These are phyloP conservation scores for Tricholoma hemisulphureum DNA, from an alignment of 768 basidiomycete species.

Conservation along the genomic window DNA sequence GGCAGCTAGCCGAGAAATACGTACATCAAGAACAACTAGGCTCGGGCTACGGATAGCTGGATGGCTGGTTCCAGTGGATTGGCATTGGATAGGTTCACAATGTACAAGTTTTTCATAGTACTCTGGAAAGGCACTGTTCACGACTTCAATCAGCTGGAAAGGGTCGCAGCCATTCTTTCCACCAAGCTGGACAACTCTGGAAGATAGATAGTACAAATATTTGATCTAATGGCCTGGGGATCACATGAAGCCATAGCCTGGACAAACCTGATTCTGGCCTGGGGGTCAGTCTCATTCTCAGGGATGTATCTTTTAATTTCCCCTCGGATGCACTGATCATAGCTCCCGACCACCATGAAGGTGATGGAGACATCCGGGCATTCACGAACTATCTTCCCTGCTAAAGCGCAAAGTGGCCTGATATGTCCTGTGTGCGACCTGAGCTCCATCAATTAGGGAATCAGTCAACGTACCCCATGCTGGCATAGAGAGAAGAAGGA, in stretches of 20 bases:
- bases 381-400: conserved; percentile 11
- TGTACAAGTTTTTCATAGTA: neutral
- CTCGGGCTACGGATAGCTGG: neutral
- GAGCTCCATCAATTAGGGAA: neutral
- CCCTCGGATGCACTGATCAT: conserved; percentile 1
- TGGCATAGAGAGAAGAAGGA: conserved; percentile 3
- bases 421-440: conserved; percentile 8
- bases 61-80: neutral
- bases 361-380: conserved; percentile 6
- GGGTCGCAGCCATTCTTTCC: neutral
- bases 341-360: conserved; percentile 1
- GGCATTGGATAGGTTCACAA: neutral
- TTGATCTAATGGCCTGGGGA: neutral
- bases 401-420: conserved; percentile 13
- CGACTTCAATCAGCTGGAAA: neutral
- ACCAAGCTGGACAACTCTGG: neutral
- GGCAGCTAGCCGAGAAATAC: neutral
- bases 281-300: neutral
- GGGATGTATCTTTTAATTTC: conserved; percentile 11
- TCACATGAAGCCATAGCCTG: too few species aligned
- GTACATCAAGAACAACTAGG: neutral
- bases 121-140: neutral
- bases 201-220: neutral
- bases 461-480: conserved; percentile 8
- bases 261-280: neutral